phyloP scores from a whole-genome alignment of 2,329 filamentous ascomycete species.

The Fusarium tricinctum region DNA sequence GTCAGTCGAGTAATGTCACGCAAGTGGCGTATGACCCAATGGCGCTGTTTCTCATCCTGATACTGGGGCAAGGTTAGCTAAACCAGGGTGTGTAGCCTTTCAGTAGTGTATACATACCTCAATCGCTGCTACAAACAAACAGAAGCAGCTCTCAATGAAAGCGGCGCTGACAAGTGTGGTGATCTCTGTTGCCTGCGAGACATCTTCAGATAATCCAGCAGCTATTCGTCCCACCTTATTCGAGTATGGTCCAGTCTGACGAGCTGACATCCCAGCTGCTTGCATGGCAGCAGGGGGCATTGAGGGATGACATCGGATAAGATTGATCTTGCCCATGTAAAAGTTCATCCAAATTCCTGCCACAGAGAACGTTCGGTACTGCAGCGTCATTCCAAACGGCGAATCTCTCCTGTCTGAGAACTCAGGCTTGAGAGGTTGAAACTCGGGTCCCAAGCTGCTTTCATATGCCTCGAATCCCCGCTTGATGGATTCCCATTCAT shows the following conservation, averaged over 20 bases:
- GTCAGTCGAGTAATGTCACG: slow-evolving; percentile 83
- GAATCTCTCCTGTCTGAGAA: slow-evolving; percentile 71
- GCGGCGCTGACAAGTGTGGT: slow-evolving; percentile 84
- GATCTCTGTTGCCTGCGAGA: slow-evolving; percentile 68
- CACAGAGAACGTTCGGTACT: slow-evolving; percentile 90
- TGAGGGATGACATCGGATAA: slow-evolving; percentile 84
- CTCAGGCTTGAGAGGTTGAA: slow-evolving; percentile 80
- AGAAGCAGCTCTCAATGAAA: slow-evolving; percentile 84
- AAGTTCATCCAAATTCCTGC: slow-evolving; percentile 90
- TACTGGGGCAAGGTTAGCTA: slow-evolving; percentile 66
- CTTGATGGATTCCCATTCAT: slow-evolving; percentile 84
- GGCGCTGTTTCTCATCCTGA: slow-evolving; percentile 77
- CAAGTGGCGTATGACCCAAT: slow-evolving; percentile 82
- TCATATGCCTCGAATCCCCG: slow-evolving; percentile 78
- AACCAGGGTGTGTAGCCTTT: not conserved
- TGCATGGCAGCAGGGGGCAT: slow-evolving; percentile 95
- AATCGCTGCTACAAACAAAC: slow-evolving; percentile 88
- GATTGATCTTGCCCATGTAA: slow-evolving; percentile 85
- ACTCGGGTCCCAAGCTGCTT: slow-evolving; percentile 77
- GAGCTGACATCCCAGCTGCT: slow-evolving; percentile 83
- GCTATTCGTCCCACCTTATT: slow-evolving; percentile 84
- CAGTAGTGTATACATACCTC: slow-evolving; percentile 63
- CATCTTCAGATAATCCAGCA: slow-evolving; percentile 75
- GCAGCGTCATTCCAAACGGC: slow-evolving; percentile 85
- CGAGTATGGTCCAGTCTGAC: slow-evolving; percentile 78